These are phyloP conservation scores for Corymbia calophylla DNA, from an alignment of 441 rosid species.

Conservation along the genomic window DNA sequence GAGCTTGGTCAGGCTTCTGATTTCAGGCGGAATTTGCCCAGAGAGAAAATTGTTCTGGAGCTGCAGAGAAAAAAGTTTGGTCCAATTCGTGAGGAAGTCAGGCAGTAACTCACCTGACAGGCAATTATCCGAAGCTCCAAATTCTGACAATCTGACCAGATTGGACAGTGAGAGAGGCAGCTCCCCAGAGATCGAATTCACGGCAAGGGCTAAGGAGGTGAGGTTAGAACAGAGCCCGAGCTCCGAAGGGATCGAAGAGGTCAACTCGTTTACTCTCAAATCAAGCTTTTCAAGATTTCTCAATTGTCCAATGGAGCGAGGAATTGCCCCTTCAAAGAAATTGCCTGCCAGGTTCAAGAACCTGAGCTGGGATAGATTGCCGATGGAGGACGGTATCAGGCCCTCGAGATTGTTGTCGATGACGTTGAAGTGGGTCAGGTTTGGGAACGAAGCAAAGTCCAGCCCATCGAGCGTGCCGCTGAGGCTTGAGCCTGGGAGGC, in stretches of 20 bases:
- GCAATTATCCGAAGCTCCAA: too few species aligned
- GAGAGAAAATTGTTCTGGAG: neutral
- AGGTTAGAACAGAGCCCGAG: slow-evolving; percentile 22
- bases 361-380: slow-evolving; percentile 28
- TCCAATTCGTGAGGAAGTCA: slow-evolving; percentile 13
- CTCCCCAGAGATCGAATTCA: slow-evolving; percentile 9
- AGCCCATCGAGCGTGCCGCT: slow-evolving; percentile 15
- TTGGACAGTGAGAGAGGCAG: slow-evolving; percentile 2
- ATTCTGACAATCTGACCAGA: too few species aligned
- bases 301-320: neutral
- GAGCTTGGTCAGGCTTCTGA: slow-evolving; percentile 20
- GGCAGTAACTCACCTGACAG: neutral
- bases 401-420: slow-evolving; percentile 24
- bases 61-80: slow-evolving; percentile 6
- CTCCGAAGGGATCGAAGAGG: slow-evolving; percentile 12
- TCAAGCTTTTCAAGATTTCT: neutral
- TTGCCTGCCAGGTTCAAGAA: slow-evolving; percentile 33
- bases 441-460: slow-evolving; percentile 4
- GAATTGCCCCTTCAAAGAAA: neutral
- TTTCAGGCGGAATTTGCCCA: slow-evolving; percentile 22
- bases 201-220: slow-evolving; percentile 1
- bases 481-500: neutral
- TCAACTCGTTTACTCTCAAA: neutral
- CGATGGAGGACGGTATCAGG: slow-evolving; percentile 22
- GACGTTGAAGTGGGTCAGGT: slow-evolving; percentile 11